A percentile compares a stretch with the other conserved stretches of the same genome.
Evolutionary conservation across 2,329 filamentous ascomycete species (phyloP).

Genomic region (Pseudocercospora musae): DNA sequence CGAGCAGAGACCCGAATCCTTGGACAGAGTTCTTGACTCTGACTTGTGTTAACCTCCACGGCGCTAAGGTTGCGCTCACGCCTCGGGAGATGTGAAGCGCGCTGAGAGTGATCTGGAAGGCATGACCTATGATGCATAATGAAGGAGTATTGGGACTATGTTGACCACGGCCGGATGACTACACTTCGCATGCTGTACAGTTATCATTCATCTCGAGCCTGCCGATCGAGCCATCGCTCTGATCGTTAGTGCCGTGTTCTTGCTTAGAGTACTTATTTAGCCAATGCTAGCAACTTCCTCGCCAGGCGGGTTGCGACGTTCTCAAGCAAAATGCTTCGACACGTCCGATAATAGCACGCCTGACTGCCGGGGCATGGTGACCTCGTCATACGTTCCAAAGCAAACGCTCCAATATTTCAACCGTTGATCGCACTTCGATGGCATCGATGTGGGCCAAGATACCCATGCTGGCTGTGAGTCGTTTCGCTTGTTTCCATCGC

Average conservation of each 20-base stretch:
- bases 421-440: background rate
- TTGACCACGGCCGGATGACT: background rate
- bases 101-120: background rate
- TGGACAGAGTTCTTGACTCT: conserved; percentile 33
- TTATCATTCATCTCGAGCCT: background rate
- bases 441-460: background rate
- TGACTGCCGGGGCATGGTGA: background rate
- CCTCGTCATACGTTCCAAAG: background rate
- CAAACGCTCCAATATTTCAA: background rate
- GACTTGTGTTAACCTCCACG: conserved; percentile 30
- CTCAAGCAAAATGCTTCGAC: no score
- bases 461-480: background rate
- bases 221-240: background rate
- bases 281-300: background rate
- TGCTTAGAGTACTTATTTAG: background rate
- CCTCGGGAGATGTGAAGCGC: background rate
- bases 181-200: background rate
- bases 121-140: background rate
- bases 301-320: no score
- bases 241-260: background rate
- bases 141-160: background rate
- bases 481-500: background rate
- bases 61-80: conserved; percentile 31
- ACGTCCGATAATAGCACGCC: no score
- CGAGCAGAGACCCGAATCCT: conserved; percentile 29